Evolutionary conservation across 2,329 filamentous ascomycete species (phyloP).

Genomic region (Podosphaera aphanis): DNA sequence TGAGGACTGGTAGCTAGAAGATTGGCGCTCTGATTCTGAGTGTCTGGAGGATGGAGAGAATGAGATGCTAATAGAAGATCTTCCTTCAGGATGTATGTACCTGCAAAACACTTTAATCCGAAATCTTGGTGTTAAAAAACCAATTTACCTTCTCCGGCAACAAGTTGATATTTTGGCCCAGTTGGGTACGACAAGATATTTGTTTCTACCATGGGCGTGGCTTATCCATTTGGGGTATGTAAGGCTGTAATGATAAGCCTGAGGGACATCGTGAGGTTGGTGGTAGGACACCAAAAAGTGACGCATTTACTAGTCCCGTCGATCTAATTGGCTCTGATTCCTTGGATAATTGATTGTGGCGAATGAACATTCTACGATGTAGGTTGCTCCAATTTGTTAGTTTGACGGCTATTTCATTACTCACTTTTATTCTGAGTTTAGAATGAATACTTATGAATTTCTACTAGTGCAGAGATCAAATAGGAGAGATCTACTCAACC

Average conservation of each 20-base stretch:
- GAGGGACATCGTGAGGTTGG: background rate
- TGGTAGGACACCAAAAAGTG: background rate
- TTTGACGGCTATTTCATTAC: no score
- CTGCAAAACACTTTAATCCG: slow-evolving; percentile 21
- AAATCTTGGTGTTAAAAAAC: slow-evolving; percentile 1
- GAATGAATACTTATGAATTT: no score
- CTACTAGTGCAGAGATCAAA: background rate
- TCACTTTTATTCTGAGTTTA: no score
- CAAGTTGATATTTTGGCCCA: slow-evolving; percentile 67
- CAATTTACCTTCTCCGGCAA: slow-evolving; percentile 64
- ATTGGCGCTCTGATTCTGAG: slow-evolving; percentile 67
- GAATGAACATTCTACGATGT: no score
- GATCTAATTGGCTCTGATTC: background rate
- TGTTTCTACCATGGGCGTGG: slow-evolving; percentile 50
- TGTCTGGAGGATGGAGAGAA: slow-evolving; percentile 84
- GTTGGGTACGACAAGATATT: slow-evolving; percentile 64
- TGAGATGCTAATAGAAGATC: slow-evolving; percentile 82
- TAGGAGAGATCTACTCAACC: background rate
- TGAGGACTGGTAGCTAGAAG: slow-evolving; percentile 67
- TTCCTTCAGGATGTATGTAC: slow-evolving; percentile 76
- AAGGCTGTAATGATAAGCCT: background rate
- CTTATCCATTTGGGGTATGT: background rate
- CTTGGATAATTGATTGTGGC: no score
- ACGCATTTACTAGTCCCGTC: background rate
- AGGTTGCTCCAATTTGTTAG: no score